Percentiles rank a stretch among this genome's conserved stretches.
Evolutionary conservation across 1,139 yeast species (phyloP).

Genomic region (Chernovozyma aurita): DNA sequence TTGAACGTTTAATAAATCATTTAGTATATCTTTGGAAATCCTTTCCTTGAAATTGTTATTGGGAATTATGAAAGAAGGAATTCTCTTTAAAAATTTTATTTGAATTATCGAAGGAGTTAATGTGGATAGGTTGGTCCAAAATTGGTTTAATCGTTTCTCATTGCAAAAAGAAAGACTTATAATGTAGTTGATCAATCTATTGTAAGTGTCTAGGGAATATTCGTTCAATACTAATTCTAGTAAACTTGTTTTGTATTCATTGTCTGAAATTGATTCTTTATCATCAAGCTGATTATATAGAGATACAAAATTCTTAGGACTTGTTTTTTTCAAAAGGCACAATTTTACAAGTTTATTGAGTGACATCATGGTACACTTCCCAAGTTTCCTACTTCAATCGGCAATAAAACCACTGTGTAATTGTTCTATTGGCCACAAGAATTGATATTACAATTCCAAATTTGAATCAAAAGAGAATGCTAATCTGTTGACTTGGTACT

Average conservation of each 20-base stretch:
- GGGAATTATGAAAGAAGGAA: slow-evolving; percentile 8
- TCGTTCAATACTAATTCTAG: slow-evolving; percentile 9
- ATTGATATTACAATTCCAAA: no score
- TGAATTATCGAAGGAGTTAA: slow-evolving; percentile 6
- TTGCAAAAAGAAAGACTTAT: slow-evolving; percentile 8
- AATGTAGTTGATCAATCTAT: slow-evolving; percentile 5
- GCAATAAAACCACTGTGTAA: no score
- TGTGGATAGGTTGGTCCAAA: slow-evolving; percentile 10
- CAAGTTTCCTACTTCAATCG: not conserved
- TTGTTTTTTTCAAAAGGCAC: slow-evolving; percentile 12
- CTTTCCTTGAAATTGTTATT: not conserved
- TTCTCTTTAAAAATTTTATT: slow-evolving; percentile 8
- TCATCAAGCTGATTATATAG: slow-evolving; percentile 17
- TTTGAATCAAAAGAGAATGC: no score
- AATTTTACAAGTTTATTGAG: slow-evolving; percentile 14
- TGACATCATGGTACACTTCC: slow-evolving; percentile 6
- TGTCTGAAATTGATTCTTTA: slow-evolving; percentile 9
- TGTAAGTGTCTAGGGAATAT: not conserved
- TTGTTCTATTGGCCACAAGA: no score
- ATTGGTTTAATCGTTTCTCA: slow-evolving; percentile 6
- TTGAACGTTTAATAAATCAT: slow-evolving; percentile 1
- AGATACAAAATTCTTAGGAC: slow-evolving; percentile 15
- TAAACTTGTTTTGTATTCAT: slow-evolving; percentile 14
- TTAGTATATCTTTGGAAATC: not conserved
- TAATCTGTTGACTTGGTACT: no score